A percentile compares a stretch with the other conserved stretches of the same genome.
Conservation (phyloP, 495 filamentous ascomycete genomes). For the Poronia punctata region DNA sequence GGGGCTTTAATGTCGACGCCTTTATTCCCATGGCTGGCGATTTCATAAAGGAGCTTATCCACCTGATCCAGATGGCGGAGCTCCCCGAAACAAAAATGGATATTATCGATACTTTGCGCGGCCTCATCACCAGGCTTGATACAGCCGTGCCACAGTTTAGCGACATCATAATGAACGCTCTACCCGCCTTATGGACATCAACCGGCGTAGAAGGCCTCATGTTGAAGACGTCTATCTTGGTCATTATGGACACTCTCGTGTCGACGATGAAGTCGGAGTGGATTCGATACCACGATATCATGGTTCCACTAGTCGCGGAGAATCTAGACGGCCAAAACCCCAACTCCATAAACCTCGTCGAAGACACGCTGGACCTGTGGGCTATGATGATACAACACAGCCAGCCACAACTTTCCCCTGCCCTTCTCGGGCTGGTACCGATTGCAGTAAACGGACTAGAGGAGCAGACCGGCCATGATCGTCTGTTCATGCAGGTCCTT, state of each 20-base stretch:
- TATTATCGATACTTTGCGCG: slow-evolving; percentile 72
- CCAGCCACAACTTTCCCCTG: slow-evolving; percentile 53
- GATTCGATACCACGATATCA: slow-evolving; percentile 59
- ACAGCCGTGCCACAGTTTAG: slow-evolving; percentile 65
- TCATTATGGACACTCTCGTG: slow-evolving; percentile 70
- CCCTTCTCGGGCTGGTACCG: slow-evolving; percentile 60
- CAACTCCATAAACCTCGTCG: slow-evolving; percentile 74
- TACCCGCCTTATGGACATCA: slow-evolving; percentile 80
- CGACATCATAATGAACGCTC: slow-evolving; percentile 66
- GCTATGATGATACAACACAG: slow-evolving; percentile 66
- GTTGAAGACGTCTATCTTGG: slow-evolving; percentile 82
- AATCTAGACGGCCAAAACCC: slow-evolving; percentile 75
- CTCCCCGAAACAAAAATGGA: slow-evolving; percentile 80
- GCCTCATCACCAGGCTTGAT: slow-evolving; percentile 75
- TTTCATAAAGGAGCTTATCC: slow-evolving; percentile 62
- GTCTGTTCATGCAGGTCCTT: slow-evolving; percentile 54
- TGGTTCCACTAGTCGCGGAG: slow-evolving; percentile 70
- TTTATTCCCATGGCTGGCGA: slow-evolving; percentile 70
- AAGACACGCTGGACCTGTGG: slow-evolving; percentile 91
- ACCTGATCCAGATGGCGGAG: slow-evolving; percentile 72
- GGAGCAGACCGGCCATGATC: slow-evolving; percentile 55
- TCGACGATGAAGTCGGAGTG: slow-evolving; percentile 70
- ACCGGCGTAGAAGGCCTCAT: slow-evolving; percentile 76
- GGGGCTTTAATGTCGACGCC: slow-evolving; percentile 61
- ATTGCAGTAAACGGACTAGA: slow-evolving; percentile 66